Base-by-base conservation (phyloP, 371 early-diverging fungal genomes). In the Rhizopus arrhizus region DNA sequence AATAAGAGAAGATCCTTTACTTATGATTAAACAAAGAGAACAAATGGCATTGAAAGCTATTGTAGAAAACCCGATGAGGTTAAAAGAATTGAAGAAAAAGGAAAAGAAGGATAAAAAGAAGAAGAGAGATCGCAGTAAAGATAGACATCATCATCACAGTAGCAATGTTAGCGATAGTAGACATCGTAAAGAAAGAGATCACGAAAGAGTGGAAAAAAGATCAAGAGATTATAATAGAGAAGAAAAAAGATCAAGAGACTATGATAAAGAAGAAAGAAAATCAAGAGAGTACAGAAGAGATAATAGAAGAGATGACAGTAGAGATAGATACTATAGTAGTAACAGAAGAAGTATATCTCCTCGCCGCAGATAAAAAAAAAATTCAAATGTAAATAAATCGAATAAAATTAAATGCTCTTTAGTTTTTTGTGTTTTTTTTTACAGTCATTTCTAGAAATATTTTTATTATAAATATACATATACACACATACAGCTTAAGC, bases 1-100 rank as follows among this genome's bases (percentile, higher is more conserved):
- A 66, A 83, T 92, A 40, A 72, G 96, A 49, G 96, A 96, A 65
- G 98, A 98, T 72, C 97, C 98, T 8, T 69, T 97, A 57, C 69
- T 95, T 29, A 85, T 87, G 51, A 96, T 98, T 61, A 91, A 92
- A 66, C 79, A 85, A 51, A 82, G 89, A 22, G 95, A 98, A 67
- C 94, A 94, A 61, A 88, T 82, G 38, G 85, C 90, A 8, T 65
- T 95, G 59, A 85, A 94, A 51, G 80, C 85, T 2, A 82, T 93
- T 66, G 70, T 92, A 58, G 87, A 84, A 53, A 93, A 93, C 59
- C 94, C 94, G 4, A 58, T 89, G 33, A 78, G 81, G 16, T 66
- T 90, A 66, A 89, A 86, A 51, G 81, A 87, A 31, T 59, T 91
- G 5, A 66, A 61, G 48, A 71, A 71, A 56, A 69, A 70, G 51